Percentiles rank a stretch among this genome's conserved stretches.
Conservation (phyloP, 441 rosid genomes). For the Biscutella auriculata region DNA sequence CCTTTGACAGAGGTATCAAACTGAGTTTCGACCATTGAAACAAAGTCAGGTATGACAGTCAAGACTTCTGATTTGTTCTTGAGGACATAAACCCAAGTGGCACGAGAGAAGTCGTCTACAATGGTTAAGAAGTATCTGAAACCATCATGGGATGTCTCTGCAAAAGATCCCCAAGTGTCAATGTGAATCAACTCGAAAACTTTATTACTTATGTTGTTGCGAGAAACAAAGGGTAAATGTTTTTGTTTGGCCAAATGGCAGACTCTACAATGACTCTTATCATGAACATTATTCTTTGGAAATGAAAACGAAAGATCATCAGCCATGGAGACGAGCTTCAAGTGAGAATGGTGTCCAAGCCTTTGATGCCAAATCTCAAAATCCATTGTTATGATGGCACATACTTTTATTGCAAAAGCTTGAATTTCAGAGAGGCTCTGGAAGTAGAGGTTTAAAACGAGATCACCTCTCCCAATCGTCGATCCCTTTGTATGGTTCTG, state of each 20-base stretch:
- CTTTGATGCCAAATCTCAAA: neutral
- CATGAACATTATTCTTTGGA: neutral
- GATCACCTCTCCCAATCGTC: neutral
- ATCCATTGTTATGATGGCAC: too few species aligned
- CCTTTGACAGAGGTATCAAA: neutral
- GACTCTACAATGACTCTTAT: neutral
- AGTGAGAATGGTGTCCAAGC: rapidly evolving
- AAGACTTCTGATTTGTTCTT: neutral
- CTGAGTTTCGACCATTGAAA: neutral
- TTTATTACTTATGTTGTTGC: neutral
- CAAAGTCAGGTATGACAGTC: rapidly evolving
- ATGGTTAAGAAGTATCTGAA: neutral
- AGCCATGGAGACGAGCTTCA: neutral
- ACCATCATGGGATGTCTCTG: neutral
- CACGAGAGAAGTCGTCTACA: neutral
- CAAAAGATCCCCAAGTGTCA: neutral
- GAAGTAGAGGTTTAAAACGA: neutral
- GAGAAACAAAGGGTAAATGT: neutral
- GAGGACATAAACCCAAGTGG: neutral
- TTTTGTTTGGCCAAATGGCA: neutral
- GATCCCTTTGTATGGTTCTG: neutral
- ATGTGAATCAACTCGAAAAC: neutral
- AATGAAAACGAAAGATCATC: too few species aligned
- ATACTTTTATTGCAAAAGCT: too few species aligned
- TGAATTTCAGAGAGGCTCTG: too few species aligned